phyloP scores from a whole-genome alignment of 805 yeast species.

The Komagataella mondaviorum region DNA sequence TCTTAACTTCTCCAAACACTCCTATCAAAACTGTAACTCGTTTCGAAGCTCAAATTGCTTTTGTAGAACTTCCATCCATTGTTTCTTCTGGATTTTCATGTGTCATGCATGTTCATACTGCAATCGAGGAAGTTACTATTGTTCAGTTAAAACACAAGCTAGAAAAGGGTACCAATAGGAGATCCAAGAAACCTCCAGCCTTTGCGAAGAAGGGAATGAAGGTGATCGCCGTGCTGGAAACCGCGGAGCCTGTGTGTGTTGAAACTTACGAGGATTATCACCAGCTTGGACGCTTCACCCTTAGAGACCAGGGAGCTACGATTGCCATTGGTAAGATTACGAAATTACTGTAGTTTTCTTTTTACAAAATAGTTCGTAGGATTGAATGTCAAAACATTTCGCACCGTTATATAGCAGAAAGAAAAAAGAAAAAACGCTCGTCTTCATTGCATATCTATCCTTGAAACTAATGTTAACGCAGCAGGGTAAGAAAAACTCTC shows the following conservation, averaged over 20 bases:
- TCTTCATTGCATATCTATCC: no score
- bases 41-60: conserved; percentile 93
- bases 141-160: conserved; percentile 78
- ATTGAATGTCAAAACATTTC: not conserved
- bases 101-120: conserved; percentile 98
- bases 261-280: conserved; percentile 89
- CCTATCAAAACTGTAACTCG: conserved; percentile 87
- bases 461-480: no score
- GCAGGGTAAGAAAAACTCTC: not conserved
- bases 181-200: conserved; percentile 93
- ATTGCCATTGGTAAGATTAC: conserved; percentile 98
- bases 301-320: conserved; percentile 97
- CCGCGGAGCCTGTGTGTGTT: conserved; percentile 79
- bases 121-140: conserved; percentile 88
- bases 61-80: conserved; percentile 91
- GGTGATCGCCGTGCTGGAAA: conserved; percentile 84
- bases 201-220: conserved; percentile 99
- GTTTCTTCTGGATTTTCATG: conserved; percentile 92
- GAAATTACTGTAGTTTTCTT: conserved; percentile 49
- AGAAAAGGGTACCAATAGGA: conserved; percentile 94
- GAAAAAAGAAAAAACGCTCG: no score
- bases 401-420: not conserved
- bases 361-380: not conserved
- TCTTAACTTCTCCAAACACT: conserved; percentile 68
- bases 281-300: conserved; percentile 94